Base-by-base conservation (phyloP, 306 rosid species). In the Vicia faba region DNA sequence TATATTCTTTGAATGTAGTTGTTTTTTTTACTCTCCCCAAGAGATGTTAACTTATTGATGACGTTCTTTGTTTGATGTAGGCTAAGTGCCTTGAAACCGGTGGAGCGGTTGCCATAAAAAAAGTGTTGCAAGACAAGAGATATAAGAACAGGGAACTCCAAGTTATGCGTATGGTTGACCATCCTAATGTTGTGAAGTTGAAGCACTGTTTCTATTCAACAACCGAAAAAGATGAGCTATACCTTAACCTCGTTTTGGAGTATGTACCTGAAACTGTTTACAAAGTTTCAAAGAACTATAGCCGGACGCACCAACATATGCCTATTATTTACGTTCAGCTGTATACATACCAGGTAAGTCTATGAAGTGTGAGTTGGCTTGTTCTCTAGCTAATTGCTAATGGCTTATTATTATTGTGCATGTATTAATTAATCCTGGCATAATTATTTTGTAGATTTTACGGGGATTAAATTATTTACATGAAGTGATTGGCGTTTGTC, bases 231-330 rank as follows among this genome's bases (percentile, higher is more conserved):
- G 98, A 92, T 3, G 96, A 92, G 83, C 73, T 89, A 56, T 92
- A 92, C 83, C 98, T 92, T 61, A 92, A 92, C 81, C 92, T 92
- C 50, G 98, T 92, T 78, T 80, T 89, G 74, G 98, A 89, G 86
- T 92, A 67, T 76, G 79, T 92, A 65, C 67, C 96, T 0, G 96
- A 89, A 77, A 92, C 98, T 65, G 86, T 92, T 49, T 92, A 89
- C 78, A 79, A 81, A 74, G 96, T 81, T 69, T 89, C 96, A 51
- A 92, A 89, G 83, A 83, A 84, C 40, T 85, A 72, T 55, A 67
- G 81, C 62, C 80, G 85, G 86, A 68, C 73, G 81, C 80, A 78
- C 78, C 92, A 88, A 66, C 79, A 77, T 68, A 70, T 89, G 70
- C 96, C 98, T 38, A 80, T 84, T 53, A 76, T 92, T 53, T 75